Base-by-base conservation (phyloP, 1,284 basidiomycete genomes). In the Sanghuangporus baumii region DNA sequence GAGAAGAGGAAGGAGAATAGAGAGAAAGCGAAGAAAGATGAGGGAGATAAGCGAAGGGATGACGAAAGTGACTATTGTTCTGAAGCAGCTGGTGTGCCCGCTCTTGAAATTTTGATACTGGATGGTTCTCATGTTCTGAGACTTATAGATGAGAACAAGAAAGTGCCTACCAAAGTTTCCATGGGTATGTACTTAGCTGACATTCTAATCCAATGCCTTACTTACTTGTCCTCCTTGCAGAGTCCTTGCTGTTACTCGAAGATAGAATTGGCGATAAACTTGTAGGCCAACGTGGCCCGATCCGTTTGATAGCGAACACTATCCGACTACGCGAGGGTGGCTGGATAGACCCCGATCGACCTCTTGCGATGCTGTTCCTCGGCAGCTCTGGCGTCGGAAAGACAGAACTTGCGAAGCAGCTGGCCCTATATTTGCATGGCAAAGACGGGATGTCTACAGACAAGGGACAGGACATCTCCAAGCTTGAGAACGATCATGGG, bases 381-480 rank as follows among this genome's bases (percentile, higher is more conserved):
- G 62, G 62, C 9, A 63, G 62, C 62, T 63, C 62, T 4, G 62
- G 62, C 34, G 62, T 63, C 26, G 62, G 62, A 6, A 63, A 63
- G 31, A 63, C 62, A 26, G 62, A 63, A 51, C 57, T 63, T 20
- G 62, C 62, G 34, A 63, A 63, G 50, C 62, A 63, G 40, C 20
- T 63, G 12, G 51, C 62, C 1, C 46, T 59, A 18, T 51, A 54
- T 37, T 6, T 63, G 4, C 48, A 63, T 23, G 62, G 62, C 11
- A 55, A 55, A 37, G 40, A 57, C 7, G 48, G 48, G 1, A 43
- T 38, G 12, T 43, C 50, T 5, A 52, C 51, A 20, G 38, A 59
- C 12, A 37, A 58, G 11, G 54, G 57, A 11, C 18, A 59, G 14
- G 23, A 26, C 8, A 37, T 63, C 47, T 23, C 43, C 20, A 48